Evolutionary conservation across 1,139 yeast species (phyloP).

Genomic region (Candida labiduridarum): DNA sequence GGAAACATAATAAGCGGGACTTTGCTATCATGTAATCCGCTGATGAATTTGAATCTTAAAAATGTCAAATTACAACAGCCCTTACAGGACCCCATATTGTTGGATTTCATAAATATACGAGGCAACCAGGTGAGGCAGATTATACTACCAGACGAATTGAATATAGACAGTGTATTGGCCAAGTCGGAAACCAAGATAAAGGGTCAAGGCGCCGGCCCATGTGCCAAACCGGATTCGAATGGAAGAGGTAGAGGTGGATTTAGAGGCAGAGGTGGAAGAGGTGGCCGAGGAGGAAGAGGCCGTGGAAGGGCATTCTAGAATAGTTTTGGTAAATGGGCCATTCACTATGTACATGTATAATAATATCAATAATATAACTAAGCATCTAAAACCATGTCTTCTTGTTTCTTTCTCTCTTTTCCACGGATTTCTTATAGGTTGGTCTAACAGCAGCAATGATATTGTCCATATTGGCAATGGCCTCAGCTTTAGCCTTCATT

Average conservation of each 20-base stretch:
- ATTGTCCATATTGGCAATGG: conserved; percentile 73
- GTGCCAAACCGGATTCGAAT: conserved; percentile 21
- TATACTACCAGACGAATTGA: conserved; percentile 84
- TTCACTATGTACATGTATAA: conserved; percentile 8
- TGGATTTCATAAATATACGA: conserved; percentile 82
- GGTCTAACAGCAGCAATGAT: conserved; percentile 68
- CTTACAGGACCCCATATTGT: conserved; percentile 69
- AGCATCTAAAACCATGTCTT: conserved; percentile 21
- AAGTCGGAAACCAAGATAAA: conserved; percentile 40
- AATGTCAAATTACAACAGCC: conserved; percentile 77
- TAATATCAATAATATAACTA: neutral
- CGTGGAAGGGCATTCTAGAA: conserved; percentile 10
- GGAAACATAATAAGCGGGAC: conserved; percentile 57
- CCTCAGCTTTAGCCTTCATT: conserved; percentile 62
- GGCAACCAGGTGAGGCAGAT: conserved; percentile 90
- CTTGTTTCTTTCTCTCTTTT: conserved; percentile 52
- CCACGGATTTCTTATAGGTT: conserved; percentile 57
- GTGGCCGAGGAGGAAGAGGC: conserved; percentile 8
- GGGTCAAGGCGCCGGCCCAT: conserved; percentile 48
- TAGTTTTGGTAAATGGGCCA: conserved; percentile 2
- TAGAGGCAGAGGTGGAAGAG: conserved; percentile 22
- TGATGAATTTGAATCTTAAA: conserved; percentile 87
- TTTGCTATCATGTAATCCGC: conserved; percentile 80
- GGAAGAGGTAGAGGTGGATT: conserved; percentile 23
- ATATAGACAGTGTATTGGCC: conserved; percentile 72